phyloP scores from a whole-genome alignment of 345 rosid genomes.

The Draba incana region DNA sequence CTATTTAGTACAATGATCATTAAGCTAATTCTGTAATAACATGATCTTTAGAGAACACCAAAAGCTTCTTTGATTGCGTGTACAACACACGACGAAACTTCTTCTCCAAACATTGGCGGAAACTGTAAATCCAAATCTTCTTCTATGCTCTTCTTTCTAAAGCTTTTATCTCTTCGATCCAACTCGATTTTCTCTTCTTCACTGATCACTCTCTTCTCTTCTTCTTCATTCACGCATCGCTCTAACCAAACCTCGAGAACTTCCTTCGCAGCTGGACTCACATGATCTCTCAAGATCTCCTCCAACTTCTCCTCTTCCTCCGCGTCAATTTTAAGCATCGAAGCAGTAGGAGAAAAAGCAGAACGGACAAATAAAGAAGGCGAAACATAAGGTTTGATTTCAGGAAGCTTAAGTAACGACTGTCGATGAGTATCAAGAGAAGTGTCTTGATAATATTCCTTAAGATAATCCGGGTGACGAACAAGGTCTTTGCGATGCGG shows the following conservation, averaged over 20 bases:
- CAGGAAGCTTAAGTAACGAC: constrained; percentile 54
- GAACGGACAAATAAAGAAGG: constrained; percentile 74
- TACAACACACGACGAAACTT: constrained; percentile 52
- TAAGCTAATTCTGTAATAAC: not conserved
- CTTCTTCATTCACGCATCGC: constrained; percentile 50
- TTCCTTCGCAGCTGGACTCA: constrained; percentile 58
- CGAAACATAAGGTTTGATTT: constrained; percentile 60
- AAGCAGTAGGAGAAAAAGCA: constrained; percentile 64
- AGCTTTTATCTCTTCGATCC: constrained; percentile 58
- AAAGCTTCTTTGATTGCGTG: constrained; percentile 56
- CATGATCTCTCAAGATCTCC: constrained; percentile 59
- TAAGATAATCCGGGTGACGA: constrained; percentile 67
- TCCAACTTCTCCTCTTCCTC: constrained; percentile 55
- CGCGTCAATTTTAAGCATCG: constrained; percentile 52
- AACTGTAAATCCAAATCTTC: constrained; percentile 74
- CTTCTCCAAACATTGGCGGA: constrained; percentile 75
- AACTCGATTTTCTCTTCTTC: constrained; percentile 56
- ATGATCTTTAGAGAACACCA: constrained; percentile 33
- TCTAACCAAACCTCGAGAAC: constrained; percentile 72
- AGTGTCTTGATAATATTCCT: constrained; percentile 68
- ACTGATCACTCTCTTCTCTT: constrained; percentile 43
- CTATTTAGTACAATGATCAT: not conserved
- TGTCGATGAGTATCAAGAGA: constrained; percentile 63
- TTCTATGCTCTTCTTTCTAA: constrained; percentile 69
- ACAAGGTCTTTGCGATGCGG: constrained; percentile 82